phyloP scores from a whole-genome alignment of 78 protist genomes.

The Dictyostelium firmibasis region DNA sequence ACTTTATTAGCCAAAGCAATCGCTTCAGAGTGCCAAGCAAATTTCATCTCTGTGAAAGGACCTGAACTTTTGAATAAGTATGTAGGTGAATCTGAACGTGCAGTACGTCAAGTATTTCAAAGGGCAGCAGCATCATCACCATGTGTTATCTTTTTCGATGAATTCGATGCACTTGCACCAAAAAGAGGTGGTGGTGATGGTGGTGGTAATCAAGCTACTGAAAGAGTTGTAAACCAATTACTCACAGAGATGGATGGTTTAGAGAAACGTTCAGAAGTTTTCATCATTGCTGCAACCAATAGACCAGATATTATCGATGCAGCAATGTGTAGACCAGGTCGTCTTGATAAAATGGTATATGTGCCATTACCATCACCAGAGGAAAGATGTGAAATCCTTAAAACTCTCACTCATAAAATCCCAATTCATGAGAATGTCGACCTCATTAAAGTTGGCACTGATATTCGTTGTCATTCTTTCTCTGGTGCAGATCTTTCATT shows the following conservation, averaged over 20 bases:
- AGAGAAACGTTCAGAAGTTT: conserved; percentile 88
- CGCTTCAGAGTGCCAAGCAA: conserved; percentile 93
- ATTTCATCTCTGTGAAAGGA: conserved; percentile 98
- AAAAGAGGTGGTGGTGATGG: conserved; percentile 84
- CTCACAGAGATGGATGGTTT: conserved; percentile 99
- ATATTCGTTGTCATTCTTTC: conserved; percentile 74
- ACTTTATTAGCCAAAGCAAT: conserved; percentile 98
- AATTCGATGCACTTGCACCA: conserved; percentile 98
- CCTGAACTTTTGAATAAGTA: conserved; percentile 99
- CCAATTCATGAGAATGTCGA: conserved; percentile 35
- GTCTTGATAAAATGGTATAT: conserved; percentile 96
- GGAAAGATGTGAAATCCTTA: conserved; percentile 65
- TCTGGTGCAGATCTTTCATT: conserved; percentile 90
- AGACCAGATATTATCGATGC: conserved; percentile 97
- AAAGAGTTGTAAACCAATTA: conserved; percentile 97
- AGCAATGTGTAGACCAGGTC: conserved; percentile 99
- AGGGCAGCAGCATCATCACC: conserved; percentile 96
- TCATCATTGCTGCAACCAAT: conserved; percentile 99
- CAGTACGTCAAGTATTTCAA: conserved; percentile 95
- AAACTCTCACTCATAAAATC: conserved; percentile 43
- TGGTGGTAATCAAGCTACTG: conserved; percentile 93
- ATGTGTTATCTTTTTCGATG: conserved; percentile 99
- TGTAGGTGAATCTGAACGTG: conserved; percentile 99
- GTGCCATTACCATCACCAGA: conserved; percentile 95
- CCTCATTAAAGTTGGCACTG: conserved; percentile 45